Evolutionary conservation across 2,329 filamentous ascomycete species (phyloP), one percentile per base, ranked within the genome.

Genomic region (Aspergillus novoparasiticus): DNA sequence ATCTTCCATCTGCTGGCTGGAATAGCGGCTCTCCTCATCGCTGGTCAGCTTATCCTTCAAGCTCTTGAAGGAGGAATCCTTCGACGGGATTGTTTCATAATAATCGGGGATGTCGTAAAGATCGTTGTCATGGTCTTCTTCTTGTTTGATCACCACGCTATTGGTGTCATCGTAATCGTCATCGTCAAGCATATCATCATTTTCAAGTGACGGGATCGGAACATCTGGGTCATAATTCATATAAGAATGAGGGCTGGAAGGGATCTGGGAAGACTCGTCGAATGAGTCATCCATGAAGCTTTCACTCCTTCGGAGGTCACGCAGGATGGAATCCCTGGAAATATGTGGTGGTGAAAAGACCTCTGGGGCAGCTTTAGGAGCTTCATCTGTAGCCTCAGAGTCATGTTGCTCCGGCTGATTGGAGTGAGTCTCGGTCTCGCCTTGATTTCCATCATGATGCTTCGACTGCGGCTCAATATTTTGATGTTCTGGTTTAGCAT

Each of bases 281-380:
- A 86, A 85, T 66, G 87, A 89, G 62, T 89, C 86, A 4, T 89
- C 87, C 59, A 88, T 84, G 63, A 82, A 79, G 61, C 81, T 75
- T 76, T 92, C 79, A 90, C 91, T 69, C 41, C 75, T 78, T 75
- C 95, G 92, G 60, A 97, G 90, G 66, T 94, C 93, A 59, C 92
- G 89, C 71, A 98, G 83, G 69, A 98, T 98, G 0, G 94, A 97
- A 75, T 98, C 95, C 43, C 94, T 88, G 10, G 94, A 97, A 73
- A 98, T 96, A 60, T 90, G 90, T 12, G 91, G 85, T 21, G 89
- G 92, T 16, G 71, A 85, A 83, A 61, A 84, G 79, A 59, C 85
- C 85, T 69, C 89, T 76, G 84, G 83, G 60, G 89, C 86, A 23
- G 89, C 87, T 48, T 36, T 51, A 8, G 23, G 32, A 10, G 55